These are phyloP conservation scores for Endothia cerciana DNA, from an alignment of 2,329 filamentous ascomycete genomes.

Conservation along the genomic window DNA sequence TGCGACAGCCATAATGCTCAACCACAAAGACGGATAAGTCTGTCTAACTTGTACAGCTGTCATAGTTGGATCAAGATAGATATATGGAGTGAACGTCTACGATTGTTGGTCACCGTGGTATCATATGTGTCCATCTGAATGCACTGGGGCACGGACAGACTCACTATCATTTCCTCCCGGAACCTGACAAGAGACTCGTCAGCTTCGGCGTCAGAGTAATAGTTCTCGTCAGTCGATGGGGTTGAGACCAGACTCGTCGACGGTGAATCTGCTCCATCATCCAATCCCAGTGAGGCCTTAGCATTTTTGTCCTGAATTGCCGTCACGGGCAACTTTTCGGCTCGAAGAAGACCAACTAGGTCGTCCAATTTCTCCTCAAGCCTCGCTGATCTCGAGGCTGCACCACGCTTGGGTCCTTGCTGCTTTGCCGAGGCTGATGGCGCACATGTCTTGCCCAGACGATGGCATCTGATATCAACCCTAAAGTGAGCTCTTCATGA, in stretches of 20 bases:
- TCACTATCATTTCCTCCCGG: background rate
- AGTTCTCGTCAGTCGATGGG: background rate
- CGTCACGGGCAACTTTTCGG: conserved; percentile 12
- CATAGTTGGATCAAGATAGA: background rate
- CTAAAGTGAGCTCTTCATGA: background rate
- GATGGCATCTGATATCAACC: background rate
- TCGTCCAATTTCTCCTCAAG: conserved; percentile 56
- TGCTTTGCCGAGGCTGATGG: conserved; percentile 38
- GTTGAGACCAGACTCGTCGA: background rate
- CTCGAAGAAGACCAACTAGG: conserved; percentile 49
- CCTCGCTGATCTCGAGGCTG: conserved; percentile 44
- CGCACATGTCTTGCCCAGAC: background rate
- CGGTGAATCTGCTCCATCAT: background rate
- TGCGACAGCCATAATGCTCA: conserved; percentile 52
- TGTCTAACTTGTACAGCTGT: background rate
- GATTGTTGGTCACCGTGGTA: background rate
- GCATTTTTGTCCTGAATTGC: background rate
- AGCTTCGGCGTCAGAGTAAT: background rate
- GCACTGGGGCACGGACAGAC: background rate
- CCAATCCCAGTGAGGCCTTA: background rate
- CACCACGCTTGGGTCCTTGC: conserved; percentile 38
- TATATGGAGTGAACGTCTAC: background rate
- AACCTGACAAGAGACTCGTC: background rate
- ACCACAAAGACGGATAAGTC: conserved; percentile 54
- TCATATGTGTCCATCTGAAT: background rate